Evolutionary conservation across 805 yeast genomes (phyloP).

Genomic region (Metschnikowia bowlesiae): DNA sequence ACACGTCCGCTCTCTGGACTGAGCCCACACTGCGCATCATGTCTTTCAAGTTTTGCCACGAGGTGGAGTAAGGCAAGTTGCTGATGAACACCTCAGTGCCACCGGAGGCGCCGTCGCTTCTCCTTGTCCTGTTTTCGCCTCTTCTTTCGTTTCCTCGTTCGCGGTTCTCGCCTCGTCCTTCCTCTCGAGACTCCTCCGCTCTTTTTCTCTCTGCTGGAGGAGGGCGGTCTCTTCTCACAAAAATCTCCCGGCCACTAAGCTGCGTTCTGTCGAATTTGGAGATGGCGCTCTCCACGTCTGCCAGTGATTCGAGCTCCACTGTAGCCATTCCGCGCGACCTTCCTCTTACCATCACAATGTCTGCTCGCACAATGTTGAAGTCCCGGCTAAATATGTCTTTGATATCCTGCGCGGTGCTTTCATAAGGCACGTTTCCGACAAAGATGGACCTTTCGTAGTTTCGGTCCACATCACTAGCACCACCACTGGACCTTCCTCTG

Average conservation of each 20-base stretch:
- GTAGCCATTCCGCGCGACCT: conserved; percentile 89
- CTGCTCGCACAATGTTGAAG: conserved; percentile 65
- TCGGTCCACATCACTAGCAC: conserved; percentile 10
- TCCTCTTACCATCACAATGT: conserved; percentile 72
- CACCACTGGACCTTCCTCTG: conserved; percentile 20
- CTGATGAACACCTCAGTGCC: conserved; percentile 68
- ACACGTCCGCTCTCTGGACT: conserved; percentile 79
- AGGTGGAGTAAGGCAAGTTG: conserved; percentile 75
- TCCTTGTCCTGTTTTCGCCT: conserved; percentile 1
- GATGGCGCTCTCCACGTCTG: conserved; percentile 70
- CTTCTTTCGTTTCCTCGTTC: conserved; percentile 8
- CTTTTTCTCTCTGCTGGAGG: conserved; percentile 51
- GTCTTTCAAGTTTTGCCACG: conserved; percentile 84
- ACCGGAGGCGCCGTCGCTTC: conserved; percentile 23
- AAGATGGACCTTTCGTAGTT: conserved; percentile 67
- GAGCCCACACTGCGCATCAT: conserved; percentile 73
- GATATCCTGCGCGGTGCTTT: conserved; percentile 54
- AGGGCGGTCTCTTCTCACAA: conserved; percentile 87
- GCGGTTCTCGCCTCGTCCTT: conserved; percentile 14
- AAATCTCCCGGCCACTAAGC: conserved; percentile 71
- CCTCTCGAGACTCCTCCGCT: conserved; percentile 19
- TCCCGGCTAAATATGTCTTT: conserved; percentile 51
- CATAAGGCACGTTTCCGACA: conserved; percentile 70
- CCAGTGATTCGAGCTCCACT: conserved; percentile 68
- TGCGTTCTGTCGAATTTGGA: conserved; percentile 59